Base-by-base conservation (phyloP, 2,329 filamentous ascomycete species). In the Phyllosticta citriasiana region DNA sequence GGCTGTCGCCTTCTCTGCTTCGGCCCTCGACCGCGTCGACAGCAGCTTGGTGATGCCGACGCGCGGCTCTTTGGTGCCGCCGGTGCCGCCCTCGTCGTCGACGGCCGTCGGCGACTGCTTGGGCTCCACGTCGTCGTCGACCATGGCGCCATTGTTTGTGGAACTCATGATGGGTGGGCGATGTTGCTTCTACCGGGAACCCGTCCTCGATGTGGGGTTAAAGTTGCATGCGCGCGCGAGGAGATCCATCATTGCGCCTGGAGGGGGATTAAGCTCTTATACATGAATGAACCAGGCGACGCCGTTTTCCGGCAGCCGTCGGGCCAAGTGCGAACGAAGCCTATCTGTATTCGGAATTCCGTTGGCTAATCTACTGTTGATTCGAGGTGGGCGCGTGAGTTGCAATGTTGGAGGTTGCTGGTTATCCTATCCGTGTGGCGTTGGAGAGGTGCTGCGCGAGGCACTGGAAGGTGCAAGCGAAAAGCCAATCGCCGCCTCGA, bases 1-100 rank as follows among this genome's bases (percentile, higher is more conserved):
- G 12, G 59, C 50, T 7, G 59, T 61, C 27, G 59, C 55, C 14
- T 27, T 24, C 5, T 61, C 59, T 40, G 59, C 59, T 8, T 57
- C 59, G 53, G 25, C 58, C 40, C 40, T 47, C 40, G 40, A 3
- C 14, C 40, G 40, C 40, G 40, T 47, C 3, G 59, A 53, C 19
- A 61, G 30, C 10, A 61, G 54, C 30, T 53, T 50, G 55, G 54
- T 30, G 27, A 51, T 57, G 40, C 59, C 59, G 14, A 53, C 55
- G 54, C 53, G 54, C 10, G 55, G 59, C 50, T 61, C 54, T 22
- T 61, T 61, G 50, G 26, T 33, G 19, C 19, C 19, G 19, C 19
- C 19, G 2, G 53, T 55, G 24, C 35, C 22, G 12, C 54, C 33
- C 53, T 61, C 59, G 22, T 57, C 59, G 12, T 47, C 40, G 58